Evolutionary conservation across 306 rosid genomes (phyloP).

Genomic region (Prunus armeniaca): DNA sequence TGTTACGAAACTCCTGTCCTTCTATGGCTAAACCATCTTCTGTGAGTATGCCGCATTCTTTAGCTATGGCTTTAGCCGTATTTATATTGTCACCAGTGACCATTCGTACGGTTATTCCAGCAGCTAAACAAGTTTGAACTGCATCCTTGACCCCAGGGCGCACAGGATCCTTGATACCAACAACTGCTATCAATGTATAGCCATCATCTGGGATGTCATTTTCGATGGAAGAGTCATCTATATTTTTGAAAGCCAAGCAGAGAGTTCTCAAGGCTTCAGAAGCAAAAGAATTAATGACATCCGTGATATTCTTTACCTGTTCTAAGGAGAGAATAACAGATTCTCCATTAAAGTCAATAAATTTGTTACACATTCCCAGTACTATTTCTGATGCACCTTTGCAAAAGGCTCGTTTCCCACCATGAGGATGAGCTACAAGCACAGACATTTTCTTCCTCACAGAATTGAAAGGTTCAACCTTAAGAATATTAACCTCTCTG

Average conservation of each 20-base stretch:
- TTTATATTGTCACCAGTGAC: conserved; percentile 94
- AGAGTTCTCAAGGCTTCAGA: conserved; percentile 90
- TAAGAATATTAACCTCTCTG: conserved; percentile 49
- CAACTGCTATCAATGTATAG: conserved; percentile 69
- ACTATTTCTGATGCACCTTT: conserved; percentile 97
- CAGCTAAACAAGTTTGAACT: conserved; percentile 74
- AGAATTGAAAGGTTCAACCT: conserved; percentile 88
- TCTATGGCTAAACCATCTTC: conserved; percentile 73
- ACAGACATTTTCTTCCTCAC: conserved; percentile 94
- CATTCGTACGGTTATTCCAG: conserved; percentile 93
- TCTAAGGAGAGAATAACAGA: conserved; percentile 51
- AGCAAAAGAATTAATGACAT: conserved; percentile 73
- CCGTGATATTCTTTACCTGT: conserved; percentile 30
- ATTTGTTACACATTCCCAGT: conserved; percentile 61
- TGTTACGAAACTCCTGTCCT: conserved; percentile 58
- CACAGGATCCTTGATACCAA: conserved; percentile 96
- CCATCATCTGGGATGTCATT: conserved; percentile 55
- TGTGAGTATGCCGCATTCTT: conserved; percentile 93
- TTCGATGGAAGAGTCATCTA: conserved; percentile 33
- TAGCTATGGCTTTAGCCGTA: conserved; percentile 91
- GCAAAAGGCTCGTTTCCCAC: conserved; percentile 69
- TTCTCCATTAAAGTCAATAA: conserved; percentile 61
- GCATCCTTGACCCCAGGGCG: conserved; percentile 90
- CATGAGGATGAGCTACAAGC: conserved; percentile 62
- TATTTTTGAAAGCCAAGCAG: conserved; percentile 74